phyloP scores from a whole-genome alignment of 495 filamentous ascomycete genomes.

The Chaetomium fimeti region DNA sequence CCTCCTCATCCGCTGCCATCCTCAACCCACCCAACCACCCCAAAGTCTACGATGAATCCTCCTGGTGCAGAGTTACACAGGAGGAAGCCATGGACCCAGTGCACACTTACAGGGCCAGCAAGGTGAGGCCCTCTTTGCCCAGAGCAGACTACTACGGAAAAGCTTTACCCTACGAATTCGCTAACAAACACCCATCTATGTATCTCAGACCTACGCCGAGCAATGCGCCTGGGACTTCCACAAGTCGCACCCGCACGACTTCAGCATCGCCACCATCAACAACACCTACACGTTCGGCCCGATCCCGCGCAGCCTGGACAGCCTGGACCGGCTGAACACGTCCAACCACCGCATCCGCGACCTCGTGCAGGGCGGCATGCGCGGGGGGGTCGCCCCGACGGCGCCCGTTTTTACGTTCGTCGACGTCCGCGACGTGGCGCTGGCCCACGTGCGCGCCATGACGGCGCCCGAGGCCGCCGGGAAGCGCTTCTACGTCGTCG shows the following conservation, averaged over 20 bases:
- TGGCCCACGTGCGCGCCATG: slow-evolving; percentile 44
- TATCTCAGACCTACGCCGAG: slow-evolving; percentile 42
- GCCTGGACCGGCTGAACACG: slow-evolving; percentile 40
- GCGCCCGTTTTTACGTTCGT: slow-evolving; percentile 49
- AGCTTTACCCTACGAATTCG: too few relatives aligned
- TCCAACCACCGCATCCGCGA: slow-evolving; percentile 50
- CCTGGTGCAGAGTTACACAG: slow-evolving; percentile 42
- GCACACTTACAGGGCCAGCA: slow-evolving; percentile 43
- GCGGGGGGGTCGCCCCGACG: slow-evolving; percentile 33
- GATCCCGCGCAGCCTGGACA: slow-evolving; percentile 36
- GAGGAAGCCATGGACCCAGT: slow-evolving; percentile 36
- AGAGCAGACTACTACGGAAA: too few relatives aligned
- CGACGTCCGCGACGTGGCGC: slow-evolving; percentile 52
- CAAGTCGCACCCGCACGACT: slow-evolving; percentile 32
- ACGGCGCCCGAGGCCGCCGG: slow-evolving; percentile 41
- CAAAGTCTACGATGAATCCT: slow-evolving; percentile 41
- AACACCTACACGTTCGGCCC: slow-evolving; percentile 49
- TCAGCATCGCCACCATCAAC: slow-evolving; percentile 47
- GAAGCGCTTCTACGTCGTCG: slow-evolving; percentile 47
- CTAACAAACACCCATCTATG: too few relatives aligned
- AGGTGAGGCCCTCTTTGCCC: slow-evolving; percentile 27
- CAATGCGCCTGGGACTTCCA: slow-evolving; percentile 48
- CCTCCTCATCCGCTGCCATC: slow-evolving; percentile 47
- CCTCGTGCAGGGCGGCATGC: slow-evolving; percentile 38
- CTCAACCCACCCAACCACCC: slow-evolving; percentile 39